Evolutionary conservation across 179 eudicot species (phyloP).

Genomic region (Vitellaria paradoxa): DNA sequence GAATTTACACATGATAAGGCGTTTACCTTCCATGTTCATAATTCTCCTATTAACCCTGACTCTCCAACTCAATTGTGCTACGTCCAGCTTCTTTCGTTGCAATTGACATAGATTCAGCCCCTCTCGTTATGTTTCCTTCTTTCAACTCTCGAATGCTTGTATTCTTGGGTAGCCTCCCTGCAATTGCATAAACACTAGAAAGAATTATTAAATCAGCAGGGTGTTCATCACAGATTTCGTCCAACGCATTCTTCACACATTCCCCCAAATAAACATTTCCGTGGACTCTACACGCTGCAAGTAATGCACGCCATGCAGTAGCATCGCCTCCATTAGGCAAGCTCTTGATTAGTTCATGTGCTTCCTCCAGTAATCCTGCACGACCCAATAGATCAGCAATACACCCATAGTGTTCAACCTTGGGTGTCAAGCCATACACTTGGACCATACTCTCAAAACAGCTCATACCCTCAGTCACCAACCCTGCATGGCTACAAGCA

Average conservation of each 20-base stretch:
- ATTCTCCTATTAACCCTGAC: neutral
- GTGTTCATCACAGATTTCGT: conserved; percentile 25
- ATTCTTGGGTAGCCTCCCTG: conserved; percentile 20
- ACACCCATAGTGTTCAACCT: conserved; percentile 40
- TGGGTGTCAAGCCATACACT: conserved; percentile 28
- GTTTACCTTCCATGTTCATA: neutral
- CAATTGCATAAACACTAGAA: conserved; percentile 30
- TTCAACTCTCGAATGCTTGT: neutral
- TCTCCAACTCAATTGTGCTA: conserved; percentile 23
- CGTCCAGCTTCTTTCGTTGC: conserved; percentile 21
- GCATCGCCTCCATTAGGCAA: conserved; percentile 31
- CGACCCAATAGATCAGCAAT: conserved; percentile 48
- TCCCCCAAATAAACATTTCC: conserved; percentile 28
- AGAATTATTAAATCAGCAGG: conserved; percentile 34
- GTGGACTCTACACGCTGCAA: conserved; percentile 37
- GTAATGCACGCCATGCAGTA: conserved; percentile 37
- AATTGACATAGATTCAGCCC: conserved; percentile 3
- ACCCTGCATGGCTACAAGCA: conserved; percentile 46
- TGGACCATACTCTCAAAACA: conserved; percentile 33
- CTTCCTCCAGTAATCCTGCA: conserved; percentile 39
- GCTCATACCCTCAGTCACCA: conserved; percentile 32
- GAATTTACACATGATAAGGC: neutral
- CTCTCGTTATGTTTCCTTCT: neutral
- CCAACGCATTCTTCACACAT: conserved; percentile 26
- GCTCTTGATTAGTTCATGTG: conserved; percentile 22